A percentile compares a stretch with the other conserved stretches of the same genome.
phyloP scores from a whole-genome alignment of 257 asterid species.

The Solanum stenotomum region DNA sequence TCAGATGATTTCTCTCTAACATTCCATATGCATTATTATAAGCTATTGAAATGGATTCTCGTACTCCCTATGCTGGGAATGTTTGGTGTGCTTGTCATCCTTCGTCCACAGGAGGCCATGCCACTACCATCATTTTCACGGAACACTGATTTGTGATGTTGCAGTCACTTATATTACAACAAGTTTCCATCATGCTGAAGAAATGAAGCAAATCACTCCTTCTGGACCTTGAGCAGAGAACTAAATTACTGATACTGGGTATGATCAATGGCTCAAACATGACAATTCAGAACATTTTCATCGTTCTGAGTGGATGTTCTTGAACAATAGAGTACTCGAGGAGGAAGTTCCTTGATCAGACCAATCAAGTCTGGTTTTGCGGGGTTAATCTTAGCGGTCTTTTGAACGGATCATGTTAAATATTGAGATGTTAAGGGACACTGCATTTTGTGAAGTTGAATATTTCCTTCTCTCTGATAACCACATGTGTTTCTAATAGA shows the following conservation, averaged over 20 bases:
- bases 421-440: not conserved
- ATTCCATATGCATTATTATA: conserved; percentile 85
- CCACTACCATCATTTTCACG: conserved; percentile 96
- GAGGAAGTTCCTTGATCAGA: not conserved
- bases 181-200: not conserved
- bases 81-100: conserved; percentile 82
- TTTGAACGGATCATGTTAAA: not conserved
- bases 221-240: not conserved
- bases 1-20: conserved; percentile 88
- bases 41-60: conserved; percentile 85
- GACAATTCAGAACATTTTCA: not conserved
- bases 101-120: conserved; percentile 89
- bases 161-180: not conserved
- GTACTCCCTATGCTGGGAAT: conserved; percentile 97
- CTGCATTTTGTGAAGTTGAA: not conserved
- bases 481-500: not conserved
- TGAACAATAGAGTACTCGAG: not conserved
- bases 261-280: not conserved
- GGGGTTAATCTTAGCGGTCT: not conserved
- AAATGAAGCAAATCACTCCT: not conserved
- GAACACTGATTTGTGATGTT: conserved; percentile 66
- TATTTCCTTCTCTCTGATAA: not conserved
- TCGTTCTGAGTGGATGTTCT: not conserved
- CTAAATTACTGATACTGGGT: not conserved
- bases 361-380: not conserved